Evolutionary conservation across 768 basidiomycete genomes (phyloP), one percentile per base, ranked within the genome.

Genomic region (Fibroporia radiculosa): DNA sequence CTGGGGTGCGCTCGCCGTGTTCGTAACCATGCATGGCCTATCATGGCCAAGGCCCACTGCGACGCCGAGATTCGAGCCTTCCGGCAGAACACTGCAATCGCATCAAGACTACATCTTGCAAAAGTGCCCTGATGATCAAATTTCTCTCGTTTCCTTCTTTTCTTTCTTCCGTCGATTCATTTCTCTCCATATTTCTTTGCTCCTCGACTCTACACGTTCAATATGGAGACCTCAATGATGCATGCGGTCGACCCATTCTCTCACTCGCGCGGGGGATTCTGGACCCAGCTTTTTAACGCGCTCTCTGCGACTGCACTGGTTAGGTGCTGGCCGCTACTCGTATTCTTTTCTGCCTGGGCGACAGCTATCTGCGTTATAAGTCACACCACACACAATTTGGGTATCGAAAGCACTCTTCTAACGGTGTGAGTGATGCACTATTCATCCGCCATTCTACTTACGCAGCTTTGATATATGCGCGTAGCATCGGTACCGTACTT

Each of bases 281-380:
- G 50, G n/a, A 33, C 43, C 2, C 50, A 51, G 14, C 47, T 63
- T 27, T 28, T 51, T 13, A 47, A 62, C 37, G 65, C 64, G 1
- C 20, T 65, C 41, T 54, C 66, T 1, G 66, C 66, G n/a, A 68
- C 66, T 4, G 65, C 66, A 61, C 16, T 63, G 67, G 55, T 78
- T 70, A 56, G 79, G 35, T 82, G 80, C 61, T 83, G 80, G 80
- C 79, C 82, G 48, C 71, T 81, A 45, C 67, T 86, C 6, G 27
- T 82, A 2, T 78, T 83, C 65, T 82, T 82, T 51, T 68, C 67
- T 14, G 78, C 56, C 4, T 84, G 82, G 82, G 67, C 78, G 1
- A 74, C 78, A 0, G 56, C 72, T 6, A 67, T 84, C n/a, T 67
- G 70, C 4, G 56, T 79, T 23, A 70, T 83, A 32, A 77, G 72